A percentile compares a stretch with the other conserved stretches of the same genome.
phyloP scores from a whole-genome alignment of 2,329 filamentous ascomycete genomes.

The Diaporthe helianthi region DNA sequence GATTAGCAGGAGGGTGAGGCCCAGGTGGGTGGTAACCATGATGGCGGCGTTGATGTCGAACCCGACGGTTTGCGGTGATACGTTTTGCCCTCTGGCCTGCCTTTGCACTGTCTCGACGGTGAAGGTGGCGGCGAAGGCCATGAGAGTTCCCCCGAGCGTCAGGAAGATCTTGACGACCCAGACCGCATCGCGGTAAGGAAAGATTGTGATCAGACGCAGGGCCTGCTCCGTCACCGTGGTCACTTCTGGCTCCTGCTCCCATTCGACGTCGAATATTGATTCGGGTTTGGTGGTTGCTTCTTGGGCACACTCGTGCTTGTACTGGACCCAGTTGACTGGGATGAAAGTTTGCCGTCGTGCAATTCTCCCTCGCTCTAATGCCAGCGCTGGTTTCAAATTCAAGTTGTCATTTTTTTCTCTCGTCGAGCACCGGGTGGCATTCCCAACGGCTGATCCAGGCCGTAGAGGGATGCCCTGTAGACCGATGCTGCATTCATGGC shows the following conservation, averaged over 20 bases:
- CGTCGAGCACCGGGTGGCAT: not conserved
- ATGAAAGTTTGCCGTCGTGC: not conserved
- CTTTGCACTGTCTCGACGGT: not conserved
- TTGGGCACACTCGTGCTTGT: conserved; percentile 6
- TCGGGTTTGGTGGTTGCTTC: not conserved
- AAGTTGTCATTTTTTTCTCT: not conserved
- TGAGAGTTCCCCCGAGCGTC: not conserved
- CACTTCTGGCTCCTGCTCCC: not conserved
- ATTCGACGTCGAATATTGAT: conserved; percentile 7
- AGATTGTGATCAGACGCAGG: conserved; percentile 5
- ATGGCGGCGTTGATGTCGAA: conserved; percentile 12
- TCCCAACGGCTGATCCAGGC: conserved; percentile 20
- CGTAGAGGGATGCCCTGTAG: conserved; percentile 16
- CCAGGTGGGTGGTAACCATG: not conserved
- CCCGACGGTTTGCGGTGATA: not conserved
- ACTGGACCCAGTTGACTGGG: conserved; percentile 19
- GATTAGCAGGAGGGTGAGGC: not conserved
- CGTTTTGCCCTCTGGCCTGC: not conserved
- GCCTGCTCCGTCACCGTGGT: not conserved
- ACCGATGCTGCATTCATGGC: conserved; percentile 7
- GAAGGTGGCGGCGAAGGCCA: conserved; percentile 23
- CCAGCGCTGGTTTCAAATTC: not conserved
- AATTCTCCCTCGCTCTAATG: not conserved
- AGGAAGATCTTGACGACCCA: conserved; percentile 21
- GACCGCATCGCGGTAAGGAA: conserved; percentile 8